Evolutionary conservation across 805 yeast genomes (phyloP), one percentile per base, ranked within the genome.

Genomic region (Blastobotrys chiropterorum): DNA sequence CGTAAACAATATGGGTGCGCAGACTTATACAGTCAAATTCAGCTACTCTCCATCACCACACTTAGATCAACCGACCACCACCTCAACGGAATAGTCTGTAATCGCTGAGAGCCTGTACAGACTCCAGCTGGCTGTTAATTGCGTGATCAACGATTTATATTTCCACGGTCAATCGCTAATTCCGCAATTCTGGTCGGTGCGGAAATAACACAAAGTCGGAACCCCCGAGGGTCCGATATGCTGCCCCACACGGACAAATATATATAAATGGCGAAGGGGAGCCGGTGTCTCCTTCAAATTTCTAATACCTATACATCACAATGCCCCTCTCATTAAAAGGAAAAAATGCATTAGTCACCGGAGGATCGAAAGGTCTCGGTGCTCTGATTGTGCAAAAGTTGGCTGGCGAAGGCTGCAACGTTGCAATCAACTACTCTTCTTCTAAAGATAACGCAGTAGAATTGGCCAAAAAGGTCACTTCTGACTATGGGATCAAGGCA

Each of bases 301-400:
- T 26, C 11, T 26, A 26, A 6, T 6, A 26, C 34, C 34, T 6
- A 6, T 26, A 26, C 34, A 26, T 3, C 4, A 43, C n/a, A 21
- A 43, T 43, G 46, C 22, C 31, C 4, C 14, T 44, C 21, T 16
- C 13, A 3, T 15, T 57, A 26, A 47, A 53, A 44, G 56, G 55
- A n/a, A 56, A 58, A 49, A 53, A 53, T 14, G 58, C 55, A 6
- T 41, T 61, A 39, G 56, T 61, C 7, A 60, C 64, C 15, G 64
- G 64, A 14, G 63, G 60, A 1, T 49, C 55, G 11, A 55, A 60
- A 5, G 64, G 64, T 2, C 54, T 61, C 11, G 64, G 64, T 3
- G 58, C 58, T 6, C 53, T 45, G 8, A 50, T 59, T 3, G 61
- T 55, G 8, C 26, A 50, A 41, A 46, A 55, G 34, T 50, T 61